phyloP scores from a whole-genome alignment of 192 early-diverging fungal genomes.

The Cetraspora pellucida region DNA sequence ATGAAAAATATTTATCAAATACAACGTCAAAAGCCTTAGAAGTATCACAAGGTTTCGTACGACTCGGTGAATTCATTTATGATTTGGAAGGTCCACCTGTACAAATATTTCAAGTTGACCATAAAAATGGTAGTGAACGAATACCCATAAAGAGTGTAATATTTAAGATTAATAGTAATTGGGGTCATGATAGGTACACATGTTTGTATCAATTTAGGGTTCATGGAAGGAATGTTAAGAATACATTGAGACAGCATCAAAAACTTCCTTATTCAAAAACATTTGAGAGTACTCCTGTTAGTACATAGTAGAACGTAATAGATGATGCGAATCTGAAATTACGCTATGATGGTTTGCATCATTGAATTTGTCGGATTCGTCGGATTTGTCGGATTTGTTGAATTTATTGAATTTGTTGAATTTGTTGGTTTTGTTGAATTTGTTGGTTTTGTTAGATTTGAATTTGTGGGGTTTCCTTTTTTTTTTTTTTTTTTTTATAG shows the following conservation, averaged over 20 bases:
- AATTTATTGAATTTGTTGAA: too few relatives aligned
- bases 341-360: too few relatives aligned
- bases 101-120: background rate
- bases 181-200: conserved; percentile 70
- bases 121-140: conserved; percentile 27
- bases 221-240: conserved; percentile 31
- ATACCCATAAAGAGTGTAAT: conserved; percentile 52
- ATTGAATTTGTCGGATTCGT: too few relatives aligned
- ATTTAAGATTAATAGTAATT: conserved; percentile 66
- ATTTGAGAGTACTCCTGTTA: too few relatives aligned
- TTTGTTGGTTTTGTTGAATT: too few relatives aligned
- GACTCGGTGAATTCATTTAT: background rate
- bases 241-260: background rate
- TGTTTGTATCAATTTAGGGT: conserved; percentile 75
- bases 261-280: too few relatives aligned
- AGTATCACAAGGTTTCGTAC: background rate
- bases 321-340: too few relatives aligned
- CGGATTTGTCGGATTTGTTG: too few relatives aligned
- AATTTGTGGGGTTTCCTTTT: too few relatives aligned
- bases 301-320: too few relatives aligned
- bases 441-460: too few relatives aligned
- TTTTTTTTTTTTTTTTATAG: too few relatives aligned
- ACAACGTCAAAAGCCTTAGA: background rate
- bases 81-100: background rate
- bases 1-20: background rate